These are phyloP conservation scores for Capronia coronata DNA, from an alignment of 2,329 filamentous ascomycete species.

Conservation along the genomic window DNA sequence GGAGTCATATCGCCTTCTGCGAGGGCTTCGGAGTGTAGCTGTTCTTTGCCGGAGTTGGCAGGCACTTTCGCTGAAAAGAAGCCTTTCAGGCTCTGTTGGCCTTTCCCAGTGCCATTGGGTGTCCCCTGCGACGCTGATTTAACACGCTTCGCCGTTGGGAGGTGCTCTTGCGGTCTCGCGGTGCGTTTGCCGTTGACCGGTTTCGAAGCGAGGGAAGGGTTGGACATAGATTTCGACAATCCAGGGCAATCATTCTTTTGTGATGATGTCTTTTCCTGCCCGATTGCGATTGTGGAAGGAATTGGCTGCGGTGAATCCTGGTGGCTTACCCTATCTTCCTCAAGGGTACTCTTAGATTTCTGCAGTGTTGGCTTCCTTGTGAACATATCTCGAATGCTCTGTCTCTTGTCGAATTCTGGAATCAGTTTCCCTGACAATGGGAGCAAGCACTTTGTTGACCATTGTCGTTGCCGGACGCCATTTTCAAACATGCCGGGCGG, in stretches of 20 bases:
- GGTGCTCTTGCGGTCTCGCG: slow-evolving; percentile 30
- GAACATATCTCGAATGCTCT: slow-evolving; percentile 93
- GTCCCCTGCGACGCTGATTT: slow-evolving; percentile 38
- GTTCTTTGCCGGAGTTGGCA: slow-evolving; percentile 4
- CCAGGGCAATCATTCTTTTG: neutral
- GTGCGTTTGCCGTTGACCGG: slow-evolving; percentile 37
- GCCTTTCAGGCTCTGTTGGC: slow-evolving; percentile 61
- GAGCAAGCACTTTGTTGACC: slow-evolving; percentile 60
- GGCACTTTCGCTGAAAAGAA: slow-evolving; percentile 65
- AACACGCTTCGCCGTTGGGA: slow-evolving; percentile 43
- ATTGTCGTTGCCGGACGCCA: slow-evolving; percentile 61
- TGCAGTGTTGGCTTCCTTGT: slow-evolving; percentile 46
- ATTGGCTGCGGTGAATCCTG: neutral
- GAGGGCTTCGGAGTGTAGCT: too few species aligned
- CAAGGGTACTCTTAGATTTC: slow-evolving; percentile 7
- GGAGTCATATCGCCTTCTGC: too few species aligned
- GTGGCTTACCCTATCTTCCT: neutral
- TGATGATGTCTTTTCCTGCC: neutral
- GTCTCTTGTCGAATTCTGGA: slow-evolving; percentile 77
- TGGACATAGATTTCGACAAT: slow-evolving; percentile 7
- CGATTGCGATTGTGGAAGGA: neutral
- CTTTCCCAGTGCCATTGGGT: slow-evolving; percentile 36
- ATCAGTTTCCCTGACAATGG: slow-evolving; percentile 75
- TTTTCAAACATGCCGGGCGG: slow-evolving; percentile 62
- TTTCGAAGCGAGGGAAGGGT: slow-evolving; percentile 9